Conservation (phyloP, 2,329 filamentous ascomycete species). For the Ceratocystis variospora region DNA sequence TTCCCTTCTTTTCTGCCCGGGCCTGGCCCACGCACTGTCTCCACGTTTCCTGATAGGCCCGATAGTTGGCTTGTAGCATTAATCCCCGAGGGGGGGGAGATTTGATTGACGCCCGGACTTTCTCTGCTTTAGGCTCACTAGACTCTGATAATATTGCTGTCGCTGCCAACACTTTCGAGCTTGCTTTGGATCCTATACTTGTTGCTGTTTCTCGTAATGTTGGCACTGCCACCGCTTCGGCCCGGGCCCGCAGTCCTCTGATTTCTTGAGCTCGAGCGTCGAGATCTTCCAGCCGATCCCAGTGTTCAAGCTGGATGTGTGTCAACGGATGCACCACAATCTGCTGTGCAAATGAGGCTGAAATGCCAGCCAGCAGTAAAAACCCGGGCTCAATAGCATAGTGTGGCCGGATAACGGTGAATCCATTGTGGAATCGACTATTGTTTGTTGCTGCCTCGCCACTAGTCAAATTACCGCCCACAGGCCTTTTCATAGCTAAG, state of each 20-base stretch:
- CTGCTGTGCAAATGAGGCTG: conserved; percentile 56
- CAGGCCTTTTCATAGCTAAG: conserved; percentile 11
- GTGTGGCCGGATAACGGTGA: conserved; percentile 52
- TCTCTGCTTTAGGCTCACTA: not conserved
- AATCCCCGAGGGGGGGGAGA: conserved; percentile 28
- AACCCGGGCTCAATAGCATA: conserved; percentile 64
- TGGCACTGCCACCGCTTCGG: conserved; percentile 21
- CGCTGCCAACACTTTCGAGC: conserved; percentile 20
- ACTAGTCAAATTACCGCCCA: conserved; percentile 28
- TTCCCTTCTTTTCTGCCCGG: conserved; percentile 38
- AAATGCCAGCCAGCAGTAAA: conserved; percentile 52
- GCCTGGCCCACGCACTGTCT: conserved; percentile 46
- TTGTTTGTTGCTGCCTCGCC: conserved; percentile 20
- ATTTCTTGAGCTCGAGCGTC: conserved; percentile 41
- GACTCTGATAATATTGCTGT: not conserved
- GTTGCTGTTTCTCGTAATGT: conserved; percentile 22
- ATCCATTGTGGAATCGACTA: not conserved
- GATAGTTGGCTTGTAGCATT: conserved; percentile 53
- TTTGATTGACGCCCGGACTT: not conserved
- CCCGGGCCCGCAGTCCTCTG: conserved; percentile 19
- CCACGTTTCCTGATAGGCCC: conserved; percentile 56
- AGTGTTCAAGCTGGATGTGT: conserved; percentile 58
- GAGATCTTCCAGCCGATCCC: conserved; percentile 57
- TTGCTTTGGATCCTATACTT: conserved; percentile 21
- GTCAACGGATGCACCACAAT: conserved; percentile 56